phyloP scores from a whole-genome alignment of 2,329 filamentous ascomycete genomes.

The Camptophora hylomeconis region DNA sequence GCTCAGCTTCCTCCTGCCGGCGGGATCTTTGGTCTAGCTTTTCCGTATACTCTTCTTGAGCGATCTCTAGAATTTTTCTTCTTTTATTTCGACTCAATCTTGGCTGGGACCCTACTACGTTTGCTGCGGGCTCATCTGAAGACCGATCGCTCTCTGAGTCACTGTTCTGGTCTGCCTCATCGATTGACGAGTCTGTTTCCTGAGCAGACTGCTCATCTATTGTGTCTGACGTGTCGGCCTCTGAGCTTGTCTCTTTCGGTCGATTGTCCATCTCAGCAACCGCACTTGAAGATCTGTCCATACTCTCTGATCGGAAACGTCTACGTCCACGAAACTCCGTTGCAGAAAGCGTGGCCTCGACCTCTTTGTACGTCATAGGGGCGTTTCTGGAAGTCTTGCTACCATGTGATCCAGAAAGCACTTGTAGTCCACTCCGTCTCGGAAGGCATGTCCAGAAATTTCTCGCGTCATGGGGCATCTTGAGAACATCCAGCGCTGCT shows the following conservation, averaged over 20 bases:
- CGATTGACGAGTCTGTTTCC: neutral
- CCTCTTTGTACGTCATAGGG: constrained; percentile 26
- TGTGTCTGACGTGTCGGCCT: neutral
- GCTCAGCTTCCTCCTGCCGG: constrained; percentile 29
- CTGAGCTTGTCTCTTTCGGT: neutral
- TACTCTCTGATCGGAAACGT: constrained; percentile 10
- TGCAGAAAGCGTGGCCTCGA: constrained; percentile 26
- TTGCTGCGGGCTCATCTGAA: neutral
- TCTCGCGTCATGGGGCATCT: constrained; percentile 32
- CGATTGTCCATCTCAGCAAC: neutral
- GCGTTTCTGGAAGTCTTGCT: constrained; percentile 20
- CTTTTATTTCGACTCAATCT: constrained; percentile 10
- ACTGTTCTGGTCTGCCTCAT: constrained; percentile 1
- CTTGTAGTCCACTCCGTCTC: constrained; percentile 38
- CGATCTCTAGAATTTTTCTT: constrained; percentile 17
- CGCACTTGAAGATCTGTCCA: neutral
- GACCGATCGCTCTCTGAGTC: constrained; percentile 1
- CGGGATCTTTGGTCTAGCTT: constrained; percentile 33
- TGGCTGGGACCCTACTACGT: constrained; percentile 8
- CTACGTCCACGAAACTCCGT: constrained; percentile 2
- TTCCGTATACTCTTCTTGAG: constrained; percentile 34
- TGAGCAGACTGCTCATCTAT: neutral
- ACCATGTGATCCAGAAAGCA: constrained; percentile 28
- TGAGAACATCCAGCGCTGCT: constrained; percentile 41
- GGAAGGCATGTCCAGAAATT: constrained; percentile 41